Conservation (phyloP, 306 rosid genomes). For the Acacia confusa region DNA sequence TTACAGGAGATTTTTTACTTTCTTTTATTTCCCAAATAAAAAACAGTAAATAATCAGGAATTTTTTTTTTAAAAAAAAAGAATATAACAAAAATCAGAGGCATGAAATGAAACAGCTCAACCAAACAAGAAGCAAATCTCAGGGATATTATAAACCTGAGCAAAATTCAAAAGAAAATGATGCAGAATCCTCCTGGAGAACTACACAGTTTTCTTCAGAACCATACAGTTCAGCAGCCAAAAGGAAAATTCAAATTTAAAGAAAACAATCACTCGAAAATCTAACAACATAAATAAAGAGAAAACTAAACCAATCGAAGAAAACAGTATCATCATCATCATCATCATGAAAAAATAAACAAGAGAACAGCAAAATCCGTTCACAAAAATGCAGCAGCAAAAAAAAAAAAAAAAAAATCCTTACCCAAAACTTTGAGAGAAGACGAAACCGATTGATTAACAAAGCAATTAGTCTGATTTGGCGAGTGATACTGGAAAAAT, state of each 20-base stretch:
- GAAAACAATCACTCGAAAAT: neutral
- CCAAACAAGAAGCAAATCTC: neutral
- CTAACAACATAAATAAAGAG: neutral
- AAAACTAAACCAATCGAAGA: neutral
- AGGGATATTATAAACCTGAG: neutral
- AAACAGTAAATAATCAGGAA: neutral
- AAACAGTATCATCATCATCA: neutral
- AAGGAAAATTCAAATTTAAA: neutral
- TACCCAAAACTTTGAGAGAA: constrained; percentile 20
- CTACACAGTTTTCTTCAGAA: neutral
- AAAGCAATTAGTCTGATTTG: neutral
- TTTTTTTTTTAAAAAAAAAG: neutral
- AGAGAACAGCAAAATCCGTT: neutral
- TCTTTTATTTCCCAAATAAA: neutral
- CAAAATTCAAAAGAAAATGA: neutral
- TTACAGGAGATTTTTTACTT: neutral
- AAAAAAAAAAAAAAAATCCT: neutral
- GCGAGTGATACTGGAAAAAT: neutral
- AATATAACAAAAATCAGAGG: neutral
- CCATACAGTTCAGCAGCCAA: constrained; percentile 12
- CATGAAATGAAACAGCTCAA: neutral
- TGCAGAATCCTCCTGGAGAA: neutral
- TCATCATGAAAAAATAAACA: neutral
- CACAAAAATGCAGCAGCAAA: neutral
- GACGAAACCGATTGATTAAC: constrained; percentile 11